Evolutionary conservation across 805 yeast species (phyloP), one percentile per base, ranked within the genome.

Genomic region (Metschnikowia noctiluminum): DNA sequence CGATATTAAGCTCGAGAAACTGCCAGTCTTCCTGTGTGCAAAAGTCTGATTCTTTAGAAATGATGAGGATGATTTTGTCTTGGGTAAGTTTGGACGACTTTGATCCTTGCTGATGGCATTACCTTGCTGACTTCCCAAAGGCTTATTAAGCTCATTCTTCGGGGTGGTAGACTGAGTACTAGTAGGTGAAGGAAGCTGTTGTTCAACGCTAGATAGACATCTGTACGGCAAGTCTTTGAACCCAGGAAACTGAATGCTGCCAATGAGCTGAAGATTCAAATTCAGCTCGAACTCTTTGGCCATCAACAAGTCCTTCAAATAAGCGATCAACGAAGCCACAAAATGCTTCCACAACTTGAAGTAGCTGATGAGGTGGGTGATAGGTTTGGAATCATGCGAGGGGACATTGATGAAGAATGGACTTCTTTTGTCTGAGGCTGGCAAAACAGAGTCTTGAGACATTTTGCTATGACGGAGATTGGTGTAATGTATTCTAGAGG

Each of bases 281-380:
- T 71, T 62, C 57, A 62, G 60, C 43, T 62, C 65, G 38, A 62
- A 62, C 53, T 73, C 80, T 60, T 78, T 78, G 48, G 79, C 77
- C 45, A 78, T 62, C 35, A 76, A 63, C 49, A 77, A 64, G 56
- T 80, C 77, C 49, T 64, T 69, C 40, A 69, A 61, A 52, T 73
- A 73, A 43, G 64, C 60, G 8, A 69, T 61, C 44, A 73, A 56
- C 9, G 73, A 62, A 50, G 64, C 64, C 50, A 73, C 69, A 45
- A 71, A 67, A 45, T 62, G 62, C 56, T 71, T 71, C 71, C 76
- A 73, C 44, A 61, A 62, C 58, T 68, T 70, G 65, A 73, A 73
- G 52, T 64, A 72, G 21, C 49, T 51, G 16, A 73, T 57, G 56
- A 73, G 63, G 38, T 70, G 64, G 47, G 69, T 70, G 16, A 73